Conservation (phyloP, 345 rosid genomes). For the Hirschfeldia incana region DNA sequence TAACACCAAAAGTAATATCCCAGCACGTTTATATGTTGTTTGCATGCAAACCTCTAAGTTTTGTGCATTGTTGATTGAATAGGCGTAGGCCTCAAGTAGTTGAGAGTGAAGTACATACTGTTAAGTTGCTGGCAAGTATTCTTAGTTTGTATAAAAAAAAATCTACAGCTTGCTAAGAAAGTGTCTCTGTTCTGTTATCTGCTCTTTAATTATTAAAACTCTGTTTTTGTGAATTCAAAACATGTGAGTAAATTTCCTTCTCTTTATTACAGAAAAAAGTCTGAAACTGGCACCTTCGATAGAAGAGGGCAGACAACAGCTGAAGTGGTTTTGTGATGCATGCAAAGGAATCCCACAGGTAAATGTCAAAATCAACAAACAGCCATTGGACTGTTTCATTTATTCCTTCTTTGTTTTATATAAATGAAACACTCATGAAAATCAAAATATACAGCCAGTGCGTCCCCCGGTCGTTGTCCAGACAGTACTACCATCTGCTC, state of each 20-base stretch:
- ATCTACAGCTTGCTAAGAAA: not conserved
- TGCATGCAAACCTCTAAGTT: slow-evolving; percentile 20
- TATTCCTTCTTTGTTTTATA: not conserved
- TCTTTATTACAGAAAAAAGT: slow-evolving; percentile 58
- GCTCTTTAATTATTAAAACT: not conserved
- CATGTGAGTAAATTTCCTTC: not conserved
- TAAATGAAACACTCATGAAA: slow-evolving; percentile 4
- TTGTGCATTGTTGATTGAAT: slow-evolving; percentile 41
- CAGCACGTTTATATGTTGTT: slow-evolving; percentile 14
- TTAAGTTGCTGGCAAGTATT: not conserved
- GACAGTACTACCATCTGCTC: slow-evolving; percentile 63
- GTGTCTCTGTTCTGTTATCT: not conserved
- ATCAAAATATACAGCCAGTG: slow-evolving; percentile 47
- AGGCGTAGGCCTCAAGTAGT: slow-evolving; percentile 19
- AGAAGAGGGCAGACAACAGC: slow-evolving; percentile 74
- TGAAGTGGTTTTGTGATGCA: slow-evolving; percentile 82
- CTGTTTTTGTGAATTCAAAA: not conserved
- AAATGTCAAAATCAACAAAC: slow-evolving; percentile 13
- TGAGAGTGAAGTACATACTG: not conserved
- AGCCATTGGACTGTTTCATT: not conserved
- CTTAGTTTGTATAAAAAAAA: slow-evolving; percentile 4
- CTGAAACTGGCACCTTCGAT: slow-evolving; percentile 70
- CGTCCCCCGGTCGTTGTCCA: slow-evolving; percentile 74
- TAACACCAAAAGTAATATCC: slow-evolving; percentile 64
- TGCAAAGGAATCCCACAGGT: slow-evolving; percentile 97